phyloP scores from a whole-genome alignment of 2,329 filamentous ascomycete species.

The Didymella arachidicola region DNA sequence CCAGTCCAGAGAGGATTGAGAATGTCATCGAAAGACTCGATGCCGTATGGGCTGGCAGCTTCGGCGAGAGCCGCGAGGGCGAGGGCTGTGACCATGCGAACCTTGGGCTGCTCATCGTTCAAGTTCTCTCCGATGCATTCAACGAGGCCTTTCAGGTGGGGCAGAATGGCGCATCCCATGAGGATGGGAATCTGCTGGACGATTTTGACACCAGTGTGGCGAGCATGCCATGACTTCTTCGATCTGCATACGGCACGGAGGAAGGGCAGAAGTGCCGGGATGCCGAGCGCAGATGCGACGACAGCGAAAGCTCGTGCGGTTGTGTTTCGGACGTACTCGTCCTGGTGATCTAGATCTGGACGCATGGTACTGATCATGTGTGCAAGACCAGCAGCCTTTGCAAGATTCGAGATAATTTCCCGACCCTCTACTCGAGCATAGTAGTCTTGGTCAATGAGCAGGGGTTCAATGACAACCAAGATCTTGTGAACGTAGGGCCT shows the following conservation, averaged over 20 bases:
- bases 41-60: conserved; percentile 97
- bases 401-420: conserved; percentile 97
- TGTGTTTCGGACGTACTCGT: conserved; percentile 98
- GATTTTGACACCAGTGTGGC: conserved; percentile 98
- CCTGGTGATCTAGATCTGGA: conserved; percentile 96
- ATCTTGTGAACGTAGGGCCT: conserved; percentile 98
- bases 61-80: conserved; percentile 95
- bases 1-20: conserved; percentile 97
- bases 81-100: conserved; percentile 92
- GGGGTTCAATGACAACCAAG: conserved; percentile 96
- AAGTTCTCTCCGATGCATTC: conserved; percentile 96
- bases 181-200: conserved; percentile 98
- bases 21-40: conserved; percentile 98
- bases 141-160: conserved; percentile 93
- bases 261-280: conserved; percentile 93
- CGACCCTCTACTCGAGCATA: conserved; percentile 97
- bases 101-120: conserved; percentile 97
- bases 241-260: conserved; percentile 93
- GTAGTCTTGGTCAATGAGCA: conserved; percentile 99
- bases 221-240: conserved; percentile 98
- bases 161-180: conserved; percentile 96
- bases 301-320: conserved; percentile 97
- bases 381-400: conserved; percentile 93
- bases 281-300: conserved; percentile 93
- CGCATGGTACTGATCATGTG: conserved; percentile 99